Evolutionary conservation across 2,329 filamentous ascomycete genomes (phyloP).

Genomic region (Aspergillus intermedius): DNA sequence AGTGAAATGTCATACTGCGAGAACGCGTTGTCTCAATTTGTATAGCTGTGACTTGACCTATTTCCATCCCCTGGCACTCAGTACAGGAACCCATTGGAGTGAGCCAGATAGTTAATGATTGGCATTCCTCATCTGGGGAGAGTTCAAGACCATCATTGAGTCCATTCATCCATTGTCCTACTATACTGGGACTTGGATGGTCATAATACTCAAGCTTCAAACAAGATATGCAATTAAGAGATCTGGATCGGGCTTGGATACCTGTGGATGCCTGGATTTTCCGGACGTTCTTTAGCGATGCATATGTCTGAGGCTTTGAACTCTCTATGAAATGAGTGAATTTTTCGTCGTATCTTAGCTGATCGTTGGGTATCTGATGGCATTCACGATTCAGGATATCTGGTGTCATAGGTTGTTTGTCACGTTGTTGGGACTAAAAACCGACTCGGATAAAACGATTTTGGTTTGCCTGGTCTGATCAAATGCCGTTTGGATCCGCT

Average conservation of each 20-base stretch:
- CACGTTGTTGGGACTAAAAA: conserved; percentile 5
- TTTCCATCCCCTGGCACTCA: not conserved
- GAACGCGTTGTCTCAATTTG: conserved; percentile 2
- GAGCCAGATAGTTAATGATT: conserved; percentile 5
- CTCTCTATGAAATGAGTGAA: conserved; percentile 4
- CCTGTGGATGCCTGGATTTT: conserved; percentile 6
- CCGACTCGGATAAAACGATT: conserved; percentile 1
- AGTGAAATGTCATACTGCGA: conserved; percentile 2
- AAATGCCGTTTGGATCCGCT: not conserved
- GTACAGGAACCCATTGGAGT: not conserved
- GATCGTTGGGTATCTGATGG: conserved; percentile 3
- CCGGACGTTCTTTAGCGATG: conserved; percentile 5
- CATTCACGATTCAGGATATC: conserved; percentile 1
- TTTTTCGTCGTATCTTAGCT: conserved; percentile 5
- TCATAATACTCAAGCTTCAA: conserved; percentile 7
- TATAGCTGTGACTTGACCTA: conserved; percentile 4
- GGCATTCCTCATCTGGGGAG: conserved; percentile 1
- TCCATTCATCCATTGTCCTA: conserved; percentile 8
- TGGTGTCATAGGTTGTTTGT: not conserved
- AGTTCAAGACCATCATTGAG: conserved; percentile 3
- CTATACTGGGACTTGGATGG: conserved; percentile 3
- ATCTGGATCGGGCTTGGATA: conserved; percentile 1
- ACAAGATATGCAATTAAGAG: conserved; percentile 2
- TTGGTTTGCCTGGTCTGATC: not conserved
- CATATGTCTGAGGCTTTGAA: conserved; percentile 3